Base-by-base conservation (phyloP, 2,329 filamentous ascomycete genomes). In the Botrytis pseudocinerea region DNA sequence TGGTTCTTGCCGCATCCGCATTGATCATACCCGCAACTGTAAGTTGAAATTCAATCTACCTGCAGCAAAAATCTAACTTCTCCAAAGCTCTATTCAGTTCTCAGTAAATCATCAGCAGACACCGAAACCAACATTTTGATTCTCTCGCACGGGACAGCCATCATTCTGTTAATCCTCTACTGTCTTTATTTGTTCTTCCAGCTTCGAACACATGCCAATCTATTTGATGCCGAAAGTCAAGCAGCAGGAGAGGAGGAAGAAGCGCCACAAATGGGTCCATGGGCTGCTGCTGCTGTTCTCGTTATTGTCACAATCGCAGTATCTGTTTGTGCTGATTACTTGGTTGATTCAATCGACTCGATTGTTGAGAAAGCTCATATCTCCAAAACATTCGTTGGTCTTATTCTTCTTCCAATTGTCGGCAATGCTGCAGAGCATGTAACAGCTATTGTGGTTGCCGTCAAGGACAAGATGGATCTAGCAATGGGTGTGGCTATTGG, bases 391-490 rank as follows among this genome's bases (percentile, higher is more conserved):
- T 94, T 94, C 77, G 93, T 94, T 77, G 92, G 92, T 84, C 84
- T 94, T 68, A 92, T 94, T 68, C 84, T 94, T 40, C 91, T 94
- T 63, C 92, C 92, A 3, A 94, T 94, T 76, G 92, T 94, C 38
- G 92, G 92, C 48, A 94, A 94, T 78, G 92, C 91, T 2, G 92
- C 92, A 4, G 92, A 94, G 81, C 92, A 94, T 79, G 92, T 94
- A 59, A 94, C 92, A 1, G 92, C 93, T n/a, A 91, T 93, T 32
- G 90, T 94, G 46, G 92, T 75, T 54, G 92, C 92, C 0, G 85
- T 90, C 75, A 89, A 93, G 82, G 88, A 94, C 83, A 95, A 91
- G 84, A 91, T 91, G 89, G 88, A 91, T 78, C 82, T 91, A 69
- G 90, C 92, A 44, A 92, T 95, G 84, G 91, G 91, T 57, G 92